Percentiles rank a stretch among this genome's conserved stretches.
phyloP scores from a whole-genome alignment of 495 filamentous ascomycete species.

The Sphaerosporella brunnea region DNA sequence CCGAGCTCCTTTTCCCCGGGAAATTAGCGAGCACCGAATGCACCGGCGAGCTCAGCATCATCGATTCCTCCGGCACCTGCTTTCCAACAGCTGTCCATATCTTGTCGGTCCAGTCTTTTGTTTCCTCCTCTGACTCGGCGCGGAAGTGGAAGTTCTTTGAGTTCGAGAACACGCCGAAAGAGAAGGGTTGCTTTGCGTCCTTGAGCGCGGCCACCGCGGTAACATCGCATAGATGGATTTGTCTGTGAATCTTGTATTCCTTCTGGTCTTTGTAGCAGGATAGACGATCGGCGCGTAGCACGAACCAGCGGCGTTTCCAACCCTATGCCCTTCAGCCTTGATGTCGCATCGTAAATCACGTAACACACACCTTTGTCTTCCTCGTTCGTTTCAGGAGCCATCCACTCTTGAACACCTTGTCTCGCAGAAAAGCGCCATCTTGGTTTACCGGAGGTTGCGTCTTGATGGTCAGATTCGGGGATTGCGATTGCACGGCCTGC shows the following conservation, averaged over 20 bases:
- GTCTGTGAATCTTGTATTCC: conserved; percentile 72
- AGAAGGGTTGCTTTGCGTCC: conserved; percentile 65
- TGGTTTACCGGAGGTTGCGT: conserved; percentile 46
- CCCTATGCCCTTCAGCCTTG: no score
- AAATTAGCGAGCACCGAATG: conserved; percentile 32
- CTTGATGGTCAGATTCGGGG: conserved; percentile 4
- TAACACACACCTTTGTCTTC: conserved; percentile 87
- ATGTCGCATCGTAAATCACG: no score
- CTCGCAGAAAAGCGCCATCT: conserved; percentile 88
- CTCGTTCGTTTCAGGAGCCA: conserved; percentile 71
- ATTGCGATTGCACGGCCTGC: background rate
- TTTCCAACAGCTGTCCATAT: conserved; percentile 65
- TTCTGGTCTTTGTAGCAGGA: conserved; percentile 88
- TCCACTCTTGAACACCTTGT: conserved; percentile 77
- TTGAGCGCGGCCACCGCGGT: conserved; percentile 78
- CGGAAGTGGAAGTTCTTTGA: conserved; percentile 83
- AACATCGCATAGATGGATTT: conserved; percentile 72
- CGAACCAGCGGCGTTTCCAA: conserved; percentile 81
- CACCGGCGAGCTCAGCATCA: conserved; percentile 45
- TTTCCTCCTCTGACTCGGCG: conserved; percentile 51
- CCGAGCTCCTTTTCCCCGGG: conserved; percentile 27
- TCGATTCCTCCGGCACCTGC: conserved; percentile 68
- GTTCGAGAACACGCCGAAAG: conserved; percentile 88
- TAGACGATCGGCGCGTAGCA: conserved; percentile 80
- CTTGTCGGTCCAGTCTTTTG: conserved; percentile 69